Conservation (phyloP, 2,329 filamentous ascomycete species). For the Epichloe hybrida region DNA sequence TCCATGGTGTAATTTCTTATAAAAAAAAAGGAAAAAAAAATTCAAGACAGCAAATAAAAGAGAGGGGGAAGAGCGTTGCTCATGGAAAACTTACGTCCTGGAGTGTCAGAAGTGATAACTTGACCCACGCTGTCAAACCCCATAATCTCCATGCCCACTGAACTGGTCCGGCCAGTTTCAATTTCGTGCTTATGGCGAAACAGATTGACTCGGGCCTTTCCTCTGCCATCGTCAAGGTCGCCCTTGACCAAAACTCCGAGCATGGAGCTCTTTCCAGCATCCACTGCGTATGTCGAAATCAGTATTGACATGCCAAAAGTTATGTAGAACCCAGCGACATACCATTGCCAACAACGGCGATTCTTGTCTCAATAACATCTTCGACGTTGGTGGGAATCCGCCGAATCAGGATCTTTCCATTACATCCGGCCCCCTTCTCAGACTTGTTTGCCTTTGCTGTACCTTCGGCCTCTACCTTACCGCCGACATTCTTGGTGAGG, state of each 20-base stretch:
- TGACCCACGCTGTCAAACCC: conserved; percentile 83
- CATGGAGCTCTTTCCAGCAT: conserved; percentile 94
- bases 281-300: conserved; percentile 39
- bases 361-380: conserved; percentile 85
- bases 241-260: conserved; percentile 92
- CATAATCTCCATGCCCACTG: conserved; percentile 98
- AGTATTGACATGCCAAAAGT: not conserved
- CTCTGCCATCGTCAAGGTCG: conserved; percentile 84
- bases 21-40: no score
- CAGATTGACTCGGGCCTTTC: conserved; percentile 84
- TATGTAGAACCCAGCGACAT: conserved; percentile 11
- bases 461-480: conserved; percentile 55
- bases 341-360: conserved; percentile 94
- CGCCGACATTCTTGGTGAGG: conserved; percentile 82
- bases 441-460: conserved; percentile 29
- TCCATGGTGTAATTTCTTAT: not conserved
- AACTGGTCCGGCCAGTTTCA: conserved; percentile 87
- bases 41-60: not conserved
- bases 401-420: conserved; percentile 78
- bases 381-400: conserved; percentile 61
- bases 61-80: not conserved
- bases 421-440: conserved; percentile 57
- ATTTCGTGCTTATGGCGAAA: conserved; percentile 98
- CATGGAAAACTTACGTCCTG: conserved; percentile 51
- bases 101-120: conserved; percentile 66